A percentile compares a stretch with the other conserved stretches of the same genome.
Conservation (phyloP, 192 early-diverging fungal genomes). For the Backusella psychrophila region DNA sequence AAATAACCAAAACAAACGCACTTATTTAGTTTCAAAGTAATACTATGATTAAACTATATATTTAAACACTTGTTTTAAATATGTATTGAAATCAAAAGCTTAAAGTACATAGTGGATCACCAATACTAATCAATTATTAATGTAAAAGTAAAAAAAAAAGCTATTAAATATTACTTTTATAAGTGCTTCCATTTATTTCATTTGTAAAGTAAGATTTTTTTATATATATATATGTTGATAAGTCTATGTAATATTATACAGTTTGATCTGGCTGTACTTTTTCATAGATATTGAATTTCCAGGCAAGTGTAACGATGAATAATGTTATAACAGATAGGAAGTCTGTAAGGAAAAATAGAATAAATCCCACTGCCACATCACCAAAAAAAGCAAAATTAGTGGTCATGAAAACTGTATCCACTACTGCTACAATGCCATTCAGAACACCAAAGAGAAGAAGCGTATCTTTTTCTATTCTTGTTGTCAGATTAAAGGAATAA, state of each 20-base stretch:
- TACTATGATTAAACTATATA: no score
- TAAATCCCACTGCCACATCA: not conserved
- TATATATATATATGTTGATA: not conserved
- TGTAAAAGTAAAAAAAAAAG: no score
- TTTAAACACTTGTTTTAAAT: no score
- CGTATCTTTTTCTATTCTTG: not conserved
- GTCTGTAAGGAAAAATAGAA: not conserved
- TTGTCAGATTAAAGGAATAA: not conserved
- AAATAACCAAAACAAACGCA: no score
- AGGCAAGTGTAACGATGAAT: not conserved
- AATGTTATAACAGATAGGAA: not conserved
- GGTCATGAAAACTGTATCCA: not conserved
- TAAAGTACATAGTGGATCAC: no score
- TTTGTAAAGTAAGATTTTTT: not conserved
- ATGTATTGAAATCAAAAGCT: no score
- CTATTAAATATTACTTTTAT: no score
- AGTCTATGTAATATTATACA: not conserved
- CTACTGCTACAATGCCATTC: not conserved
- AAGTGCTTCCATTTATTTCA: not conserved
- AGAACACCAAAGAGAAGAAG: not conserved
- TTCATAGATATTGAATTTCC: not conserved
- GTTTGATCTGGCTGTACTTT: not conserved
- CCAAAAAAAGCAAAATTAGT: not conserved
- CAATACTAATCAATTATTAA: no score
- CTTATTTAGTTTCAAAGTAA: no score